A percentile compares a stretch with the other conserved stretches of the same genome.
These are phyloP conservation scores for Alliaria petiolata DNA, from an alignment of 345 rosid species.

Conservation along the genomic window DNA sequence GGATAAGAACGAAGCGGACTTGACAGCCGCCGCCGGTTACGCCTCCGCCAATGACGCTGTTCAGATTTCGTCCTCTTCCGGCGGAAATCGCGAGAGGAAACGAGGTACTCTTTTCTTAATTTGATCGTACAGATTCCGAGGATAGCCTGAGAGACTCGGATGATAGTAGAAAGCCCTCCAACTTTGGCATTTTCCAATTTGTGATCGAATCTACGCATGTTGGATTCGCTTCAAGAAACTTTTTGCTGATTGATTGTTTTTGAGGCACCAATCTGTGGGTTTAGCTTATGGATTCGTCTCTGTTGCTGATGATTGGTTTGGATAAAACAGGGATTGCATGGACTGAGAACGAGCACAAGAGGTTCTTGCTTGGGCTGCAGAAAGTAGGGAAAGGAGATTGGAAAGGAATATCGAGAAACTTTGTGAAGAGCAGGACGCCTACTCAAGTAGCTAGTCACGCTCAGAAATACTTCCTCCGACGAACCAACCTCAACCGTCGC, in stretches of 20 bases:
- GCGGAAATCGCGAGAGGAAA: conserved; percentile 64
- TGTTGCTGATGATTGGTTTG: not conserved
- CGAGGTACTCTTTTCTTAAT: conserved; percentile 49
- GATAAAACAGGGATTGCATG: conserved; percentile 69
- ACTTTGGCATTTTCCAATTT: not conserved
- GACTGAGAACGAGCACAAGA: conserved; percentile 96
- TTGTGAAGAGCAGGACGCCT: conserved; percentile 87
- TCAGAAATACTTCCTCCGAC: conserved; percentile 90
- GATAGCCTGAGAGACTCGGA: not conserved
- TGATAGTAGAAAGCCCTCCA: no score
- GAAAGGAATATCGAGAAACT: conserved; percentile 92
- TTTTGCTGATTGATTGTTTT: not conserved
- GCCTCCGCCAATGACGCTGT: conserved; percentile 85
- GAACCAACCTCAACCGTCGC: conserved; percentile 77
- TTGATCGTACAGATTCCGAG: not conserved
- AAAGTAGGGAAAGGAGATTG: conserved; percentile 94
- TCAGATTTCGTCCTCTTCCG: conserved; percentile 42
- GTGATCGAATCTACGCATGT: conserved; percentile 26
- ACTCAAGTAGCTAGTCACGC: conserved; percentile 99
- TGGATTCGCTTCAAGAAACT: not conserved
- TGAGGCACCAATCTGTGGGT: no score
- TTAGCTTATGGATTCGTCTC: not conserved
- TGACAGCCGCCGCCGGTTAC: conserved; percentile 40
- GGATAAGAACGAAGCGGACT: conserved; percentile 25
- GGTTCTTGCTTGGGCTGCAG: conserved; percentile 80